Base-by-base conservation (phyloP, 2,329 filamentous ascomycete species). In the Aspergillus sojae region DNA sequence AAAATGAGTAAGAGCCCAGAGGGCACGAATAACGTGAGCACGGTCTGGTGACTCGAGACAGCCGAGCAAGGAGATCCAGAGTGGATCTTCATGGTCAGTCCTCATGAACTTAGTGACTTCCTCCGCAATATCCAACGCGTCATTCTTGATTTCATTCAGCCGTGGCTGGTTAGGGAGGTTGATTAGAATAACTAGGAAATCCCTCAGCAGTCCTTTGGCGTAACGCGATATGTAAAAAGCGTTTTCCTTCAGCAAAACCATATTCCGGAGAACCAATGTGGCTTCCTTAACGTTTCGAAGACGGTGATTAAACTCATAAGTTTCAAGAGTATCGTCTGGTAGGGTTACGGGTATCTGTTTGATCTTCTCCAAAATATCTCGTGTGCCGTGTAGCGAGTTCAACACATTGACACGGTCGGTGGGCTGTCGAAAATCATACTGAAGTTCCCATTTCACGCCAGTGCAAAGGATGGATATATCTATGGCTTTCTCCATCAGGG, bases 161-260 rank as follows among this genome's bases (percentile, higher is more conserved):
- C 77, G 74, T 36, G 94, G 86, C 65, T 89, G 86, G 12, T 86
- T 81, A 3, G 94, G 94, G 3, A 97, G 84, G 69, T 90, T 91
- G 52, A 97, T 82, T 28, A 92, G 84, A 66, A 98, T 91, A 72
- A 92, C 91, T 61, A 98, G 83, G 57, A 96, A 86, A 71, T 97
- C 94, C 73, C 91, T 90, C 45, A 96, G 82, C 1, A 93, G 84
- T 9, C 75, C 74, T 30, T 74, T 73, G 19, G 87, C 87, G 64
- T 94, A 88, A 28, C 90, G 88, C 5, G 92, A 86, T 71, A 96
- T 85, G 75, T 93, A 95, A 28, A 85, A 80, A 0, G 94, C 94
- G 74, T 99, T 99, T 66, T 97, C 93, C 26, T 89, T 87, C 23
- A 97, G 83, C 78, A 96, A 91, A n/a, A 94, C 90, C 93, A 99